A percentile compares a stretch with the other conserved stretches of the same genome.
phyloP scores from a whole-genome alignment of 176 grass and related monocot genomes.

The Aegilops tauschii region DNA sequence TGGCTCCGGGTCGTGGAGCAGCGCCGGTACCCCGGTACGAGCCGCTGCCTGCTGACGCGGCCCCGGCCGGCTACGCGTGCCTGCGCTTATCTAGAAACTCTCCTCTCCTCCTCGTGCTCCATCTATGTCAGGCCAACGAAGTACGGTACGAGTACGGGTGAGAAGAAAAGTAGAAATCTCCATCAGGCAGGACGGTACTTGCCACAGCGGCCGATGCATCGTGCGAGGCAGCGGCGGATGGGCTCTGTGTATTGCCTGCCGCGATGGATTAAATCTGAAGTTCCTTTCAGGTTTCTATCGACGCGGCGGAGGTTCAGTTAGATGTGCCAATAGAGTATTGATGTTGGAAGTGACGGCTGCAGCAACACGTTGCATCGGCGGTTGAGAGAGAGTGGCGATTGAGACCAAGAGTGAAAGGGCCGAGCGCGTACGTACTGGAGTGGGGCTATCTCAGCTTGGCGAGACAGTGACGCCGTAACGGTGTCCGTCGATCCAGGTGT shows the following conservation, averaged over 20 bases:
- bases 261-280: background rate
- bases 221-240: too few species aligned
- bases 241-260: too few species aligned
- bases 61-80: background rate
- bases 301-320: background rate
- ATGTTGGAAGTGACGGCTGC: background rate
- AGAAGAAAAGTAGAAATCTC: background rate
- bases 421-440: background rate
- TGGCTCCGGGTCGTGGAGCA: conserved; percentile 3
- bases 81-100: background rate
- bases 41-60: background rate
- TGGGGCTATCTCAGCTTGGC: background rate
- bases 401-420: background rate
- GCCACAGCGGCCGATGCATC: background rate
- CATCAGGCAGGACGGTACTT: background rate
- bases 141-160: background rate
- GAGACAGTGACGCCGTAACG: background rate
- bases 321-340: background rate
- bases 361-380: conserved; percentile 12
- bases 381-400: background rate
- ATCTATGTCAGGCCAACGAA: background rate
- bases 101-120: background rate
- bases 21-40: background rate
- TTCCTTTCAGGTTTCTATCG: background rate
- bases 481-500: background rate